Percentiles rank a stretch among this genome's conserved stretches.
phyloP scores from a whole-genome alignment of 2,329 filamentous ascomycete genomes.

The Diaporthe nobilis region DNA sequence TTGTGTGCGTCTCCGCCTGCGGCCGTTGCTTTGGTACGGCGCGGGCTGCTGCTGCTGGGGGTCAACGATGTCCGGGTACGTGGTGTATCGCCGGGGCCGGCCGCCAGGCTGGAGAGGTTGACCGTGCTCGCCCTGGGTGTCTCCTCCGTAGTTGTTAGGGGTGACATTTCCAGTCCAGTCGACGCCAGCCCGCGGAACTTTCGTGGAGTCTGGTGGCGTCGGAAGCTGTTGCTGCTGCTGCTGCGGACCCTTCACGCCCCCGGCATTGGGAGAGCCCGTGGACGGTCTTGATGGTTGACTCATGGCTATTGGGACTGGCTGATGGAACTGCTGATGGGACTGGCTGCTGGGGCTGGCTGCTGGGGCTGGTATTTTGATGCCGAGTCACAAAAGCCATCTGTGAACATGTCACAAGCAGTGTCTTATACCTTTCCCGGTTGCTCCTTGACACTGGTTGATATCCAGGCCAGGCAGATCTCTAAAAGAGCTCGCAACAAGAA shows the following conservation, averaged over 20 bases:
- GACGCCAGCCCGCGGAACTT: background rate
- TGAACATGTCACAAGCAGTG: background rate
- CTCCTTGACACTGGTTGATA: background rate
- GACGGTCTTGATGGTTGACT: background rate
- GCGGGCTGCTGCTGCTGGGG: background rate
- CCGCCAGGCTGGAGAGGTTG: background rate
- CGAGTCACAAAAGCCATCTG: background rate
- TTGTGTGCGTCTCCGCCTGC: constrained; percentile 19
- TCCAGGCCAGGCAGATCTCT: background rate
- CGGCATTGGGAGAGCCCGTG: background rate
- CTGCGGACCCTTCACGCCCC: background rate
- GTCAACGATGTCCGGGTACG: background rate
- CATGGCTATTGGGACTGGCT: background rate
- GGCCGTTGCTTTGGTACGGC: background rate
- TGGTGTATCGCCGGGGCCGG: background rate
- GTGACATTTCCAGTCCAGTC: background rate
- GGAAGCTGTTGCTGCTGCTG: background rate
- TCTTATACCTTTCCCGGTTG: background rate
- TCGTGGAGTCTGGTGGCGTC: background rate
- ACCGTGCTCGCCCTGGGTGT: background rate
- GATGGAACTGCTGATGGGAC: background rate
- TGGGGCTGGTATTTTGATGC: background rate
- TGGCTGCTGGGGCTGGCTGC: background rate
- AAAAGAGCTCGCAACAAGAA: background rate
- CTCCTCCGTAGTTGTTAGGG: background rate